Base-by-base conservation (phyloP, 2,329 filamentous ascomycete species). In the Ilyonectria mors-panacis region DNA sequence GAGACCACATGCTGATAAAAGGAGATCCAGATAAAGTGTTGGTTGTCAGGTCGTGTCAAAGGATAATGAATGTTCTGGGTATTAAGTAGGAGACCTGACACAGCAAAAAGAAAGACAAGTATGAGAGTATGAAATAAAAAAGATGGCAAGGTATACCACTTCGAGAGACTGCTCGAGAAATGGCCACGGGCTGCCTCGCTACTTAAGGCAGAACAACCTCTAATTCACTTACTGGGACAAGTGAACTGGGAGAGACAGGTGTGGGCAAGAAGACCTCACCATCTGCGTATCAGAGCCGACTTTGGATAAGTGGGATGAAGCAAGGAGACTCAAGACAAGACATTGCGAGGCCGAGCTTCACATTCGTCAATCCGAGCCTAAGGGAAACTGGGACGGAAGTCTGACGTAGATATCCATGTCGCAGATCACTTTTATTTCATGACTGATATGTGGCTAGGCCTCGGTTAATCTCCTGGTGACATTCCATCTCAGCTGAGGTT, bases 251-350 rank as follows among this genome's bases (percentile, higher is more conserved):
- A 50, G 30, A 53, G 62, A 65, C 48, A 54, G 21, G 33, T 37
- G 23, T 48, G 42, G n/a, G 21, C 26, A 17, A 62, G 39, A 60
- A 55, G 67, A 63, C 56, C 72, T 70, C 67, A 64, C 69, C 65
- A 59, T 42, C 51, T 50, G 65, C 56, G 50, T 63, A 64, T 68
- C 61, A 62, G 68, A 64, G 65, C 73, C 68, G 61, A 70, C 71
- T 75, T 65, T 56, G 70, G 71, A 53, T 64, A 71, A 67, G 73
- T 68, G 70, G 67, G 70, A 72, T 72, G 62, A 75, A 67, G 73
- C 70, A 75, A 75, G 73, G 73, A 75, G 73, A 70, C 39, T 70
- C 63, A 58, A 72, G 70, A 71, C 71, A 73, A 69, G 53, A 74
- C 68, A 71, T 44, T 23, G 23, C 35, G 44, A 42, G 19, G 44